These are phyloP conservation scores for Fusarium clavum DNA, from an alignment of 2,329 filamentous ascomycete genomes.

Conservation along the genomic window DNA sequence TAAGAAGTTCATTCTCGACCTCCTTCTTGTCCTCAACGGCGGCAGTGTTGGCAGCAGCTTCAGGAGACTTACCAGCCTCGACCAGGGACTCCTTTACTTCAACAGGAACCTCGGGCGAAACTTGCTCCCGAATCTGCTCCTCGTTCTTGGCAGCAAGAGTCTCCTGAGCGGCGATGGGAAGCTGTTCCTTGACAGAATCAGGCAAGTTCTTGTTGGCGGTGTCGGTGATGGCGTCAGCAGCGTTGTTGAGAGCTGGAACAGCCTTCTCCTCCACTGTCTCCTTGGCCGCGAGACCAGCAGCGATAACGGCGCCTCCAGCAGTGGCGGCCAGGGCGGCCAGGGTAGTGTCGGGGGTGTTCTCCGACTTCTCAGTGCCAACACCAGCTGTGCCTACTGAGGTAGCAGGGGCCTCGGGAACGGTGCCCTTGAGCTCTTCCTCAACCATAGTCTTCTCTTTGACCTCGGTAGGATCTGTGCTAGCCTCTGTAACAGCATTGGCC, in stretches of 20 bases:
- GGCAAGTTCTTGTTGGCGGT: conserved; percentile 63
- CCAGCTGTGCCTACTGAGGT: conserved; percentile 68
- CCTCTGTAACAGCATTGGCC: conserved; percentile 73
- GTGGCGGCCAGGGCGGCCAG: conserved; percentile 55
- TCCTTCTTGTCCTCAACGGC: conserved; percentile 81
- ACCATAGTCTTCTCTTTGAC: conserved; percentile 78
- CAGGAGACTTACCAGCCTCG: conserved; percentile 71
- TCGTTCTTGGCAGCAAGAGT: conserved; percentile 58
- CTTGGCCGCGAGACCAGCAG: conserved; percentile 50
- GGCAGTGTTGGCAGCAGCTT: conserved; percentile 75
- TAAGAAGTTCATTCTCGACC: conserved; percentile 79
- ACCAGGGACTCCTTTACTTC: conserved; percentile 69
- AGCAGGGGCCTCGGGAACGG: conserved; percentile 70
- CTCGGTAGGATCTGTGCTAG: conserved; percentile 72
- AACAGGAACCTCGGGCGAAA: conserved; percentile 64
- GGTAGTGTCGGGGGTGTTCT: conserved; percentile 55
- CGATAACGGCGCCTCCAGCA: conserved; percentile 49
- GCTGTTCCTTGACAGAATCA: conserved; percentile 63
- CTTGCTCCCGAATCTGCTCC: conserved; percentile 57
- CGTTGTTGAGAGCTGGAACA: conserved; percentile 52
- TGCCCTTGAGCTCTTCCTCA: conserved; percentile 76
- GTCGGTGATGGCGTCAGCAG: conserved; percentile 53
- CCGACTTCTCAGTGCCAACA: conserved; percentile 65
- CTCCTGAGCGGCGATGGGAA: conserved; percentile 63
- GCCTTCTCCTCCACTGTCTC: conserved; percentile 54